Evolutionary conservation across 2,329 filamentous ascomycete species (phyloP).

Genomic region (Cercospora canescens): DNA sequence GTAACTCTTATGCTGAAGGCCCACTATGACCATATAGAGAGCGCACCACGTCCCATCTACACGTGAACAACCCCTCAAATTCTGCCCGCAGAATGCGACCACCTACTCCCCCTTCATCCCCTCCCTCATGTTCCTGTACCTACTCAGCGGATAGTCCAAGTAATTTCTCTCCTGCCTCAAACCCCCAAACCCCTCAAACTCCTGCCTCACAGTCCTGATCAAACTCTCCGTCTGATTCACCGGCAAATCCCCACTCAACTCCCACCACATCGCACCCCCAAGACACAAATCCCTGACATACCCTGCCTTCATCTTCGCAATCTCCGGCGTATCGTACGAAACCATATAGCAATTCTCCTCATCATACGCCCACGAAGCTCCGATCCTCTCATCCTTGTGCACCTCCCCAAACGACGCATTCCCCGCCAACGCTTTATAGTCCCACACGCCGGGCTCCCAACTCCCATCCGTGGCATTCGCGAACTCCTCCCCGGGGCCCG

Average conservation of each 20-base stretch:
- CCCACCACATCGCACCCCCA: conserved; percentile 76
- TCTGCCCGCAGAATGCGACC: background rate
- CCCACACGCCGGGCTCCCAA: conserved; percentile 77
- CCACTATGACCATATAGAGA: no score
- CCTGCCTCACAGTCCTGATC: conserved; percentile 27
- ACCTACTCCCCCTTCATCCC: conserved; percentile 36
- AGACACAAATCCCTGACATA: conserved; percentile 67
- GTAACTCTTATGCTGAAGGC: no score
- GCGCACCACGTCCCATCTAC: background rate
- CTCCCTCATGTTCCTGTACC: conserved; percentile 53
- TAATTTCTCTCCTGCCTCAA: conserved; percentile 51
- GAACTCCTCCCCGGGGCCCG: conserved; percentile 69
- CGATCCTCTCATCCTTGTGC: conserved; percentile 59
- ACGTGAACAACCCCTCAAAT: background rate
- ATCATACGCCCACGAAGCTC: conserved; percentile 78
- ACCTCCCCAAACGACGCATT: conserved; percentile 59
- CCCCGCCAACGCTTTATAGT: conserved; percentile 58
- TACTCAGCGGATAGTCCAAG: conserved; percentile 52
- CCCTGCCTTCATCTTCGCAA: conserved; percentile 67
- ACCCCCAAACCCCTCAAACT: conserved; percentile 36
- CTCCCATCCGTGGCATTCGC: conserved; percentile 71
- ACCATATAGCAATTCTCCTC: conserved; percentile 64
- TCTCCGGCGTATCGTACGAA: conserved; percentile 68
- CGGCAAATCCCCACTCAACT: conserved; percentile 73
- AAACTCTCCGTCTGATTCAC: conserved; percentile 58